phyloP scores from a whole-genome alignment of 495 filamentous ascomycete species.

The Delitschia confertaspora region DNA sequence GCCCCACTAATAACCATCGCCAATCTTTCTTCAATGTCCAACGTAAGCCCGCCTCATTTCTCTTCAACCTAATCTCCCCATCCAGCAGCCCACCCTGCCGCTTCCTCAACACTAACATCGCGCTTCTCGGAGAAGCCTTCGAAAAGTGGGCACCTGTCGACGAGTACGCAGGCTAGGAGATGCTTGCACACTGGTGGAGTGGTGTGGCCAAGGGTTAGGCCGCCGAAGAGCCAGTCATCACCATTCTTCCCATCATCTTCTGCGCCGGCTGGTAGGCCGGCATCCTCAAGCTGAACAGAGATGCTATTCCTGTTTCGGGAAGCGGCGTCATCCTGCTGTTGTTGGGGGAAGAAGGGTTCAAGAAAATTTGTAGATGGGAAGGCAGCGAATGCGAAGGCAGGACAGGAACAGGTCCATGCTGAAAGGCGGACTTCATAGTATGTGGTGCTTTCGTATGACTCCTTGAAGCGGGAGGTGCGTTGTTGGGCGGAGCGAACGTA shows the following conservation, averaged over 20 bases:
- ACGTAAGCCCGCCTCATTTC: constrained; percentile 26
- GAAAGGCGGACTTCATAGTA: constrained; percentile 60
- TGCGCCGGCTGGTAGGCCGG: not conserved
- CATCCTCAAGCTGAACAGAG: constrained; percentile 3
- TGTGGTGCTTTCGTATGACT: constrained; percentile 28
- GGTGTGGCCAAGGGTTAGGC: constrained; percentile 35
- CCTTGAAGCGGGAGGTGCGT: constrained; percentile 19
- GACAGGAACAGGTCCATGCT: constrained; percentile 89
- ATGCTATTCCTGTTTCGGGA: not conserved
- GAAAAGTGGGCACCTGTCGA: constrained; percentile 56
- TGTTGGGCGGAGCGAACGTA: constrained; percentile 37
- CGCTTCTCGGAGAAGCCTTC: constrained; percentile 46
- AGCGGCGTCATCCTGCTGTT: no score
- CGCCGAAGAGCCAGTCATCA: constrained; percentile 42
- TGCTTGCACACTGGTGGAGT: constrained; percentile 74
- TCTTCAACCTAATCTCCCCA: constrained; percentile 36
- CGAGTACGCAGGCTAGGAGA: constrained; percentile 71
- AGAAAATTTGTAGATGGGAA: constrained; percentile 52
- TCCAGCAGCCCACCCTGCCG: constrained; percentile 70
- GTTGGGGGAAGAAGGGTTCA: no score
- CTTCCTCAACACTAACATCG: constrained; percentile 51
- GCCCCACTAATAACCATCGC: constrained; percentile 8
- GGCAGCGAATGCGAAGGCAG: constrained; percentile 64
- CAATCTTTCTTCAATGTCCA: constrained; percentile 1
- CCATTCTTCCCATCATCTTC: not conserved